Evolutionary conservation across 257 asterid species (phyloP), one percentile per base, ranked within the genome.

Genomic region (Capsicum chinense): DNA sequence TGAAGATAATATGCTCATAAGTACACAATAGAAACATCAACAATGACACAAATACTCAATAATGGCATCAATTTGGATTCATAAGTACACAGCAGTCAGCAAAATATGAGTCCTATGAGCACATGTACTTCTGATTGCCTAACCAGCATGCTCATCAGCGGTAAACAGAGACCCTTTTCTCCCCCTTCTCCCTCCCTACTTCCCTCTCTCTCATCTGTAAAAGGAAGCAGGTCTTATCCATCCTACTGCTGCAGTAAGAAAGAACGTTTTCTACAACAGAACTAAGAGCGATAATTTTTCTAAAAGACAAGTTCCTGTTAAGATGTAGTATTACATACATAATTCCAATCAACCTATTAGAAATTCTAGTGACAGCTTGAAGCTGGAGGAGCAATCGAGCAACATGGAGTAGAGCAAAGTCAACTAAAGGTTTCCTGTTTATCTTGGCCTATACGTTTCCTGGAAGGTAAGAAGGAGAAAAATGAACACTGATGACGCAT

Each of bases 201-300:
- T 68, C 12, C 13, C 60, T 21, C 13, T 73, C 74, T 50, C 63
- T 14, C 11, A 33, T 21, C 57, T 21, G 81, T 4, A 21, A 52
- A 21, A 50, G 62, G 81, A 21, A 76, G 63, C 47, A 76, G 81
- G 62, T 14, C 47, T 76, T 50, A 76, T 52, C 81, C 6, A 14
- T 26, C 56, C 59, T 73, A 48, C 48, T 48, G 48, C 59, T 73
- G 42, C 42, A 48, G 58, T 13, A 76, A 76, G 62, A 74, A 13
- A 19, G 26, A 26, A 76, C 52, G 14, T 21, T 74, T n/a, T 50
- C 47, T 50, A 44, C 81, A 63, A 21, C 70, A 63, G 8, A 63
- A 63, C 19, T 74, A 50, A 56, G 39, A 74, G 81, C 21, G n/a
- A 74, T 21, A 74, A 50, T 6, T 21, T 48, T 68, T 68, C 54